Base-by-base conservation (phyloP, 2,329 filamentous ascomycete genomes). In the Pseudogymnoascus sp. region DNA sequence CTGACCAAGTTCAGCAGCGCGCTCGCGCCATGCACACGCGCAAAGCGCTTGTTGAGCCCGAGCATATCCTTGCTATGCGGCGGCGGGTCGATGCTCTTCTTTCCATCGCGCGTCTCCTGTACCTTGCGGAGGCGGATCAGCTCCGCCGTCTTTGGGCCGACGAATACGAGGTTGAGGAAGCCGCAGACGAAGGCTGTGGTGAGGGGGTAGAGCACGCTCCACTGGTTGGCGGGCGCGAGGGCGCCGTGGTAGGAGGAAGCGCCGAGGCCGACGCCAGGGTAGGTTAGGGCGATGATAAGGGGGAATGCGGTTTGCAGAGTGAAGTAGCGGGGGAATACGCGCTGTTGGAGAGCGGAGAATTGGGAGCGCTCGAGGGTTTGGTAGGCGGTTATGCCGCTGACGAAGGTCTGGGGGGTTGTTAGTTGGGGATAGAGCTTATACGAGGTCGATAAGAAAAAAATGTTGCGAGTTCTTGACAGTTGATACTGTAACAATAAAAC, bases 251-350 rank as follows among this genome's bases (percentile, higher is more conserved):
- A 55, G 29, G 48, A 55, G n/a, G 29, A 55, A 12, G 33, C 9
- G 5, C 35, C 21, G 17, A 10, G 21, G 17, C 5, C 12, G 58
- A 10, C 13, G 17, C 58, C 35, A 5, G 92, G 92, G 72, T 91
- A 93, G 4, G 93, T 97, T 62, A 95, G 72, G 17, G 89, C 87
- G 15, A 97, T 79, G 21, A 90, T 71, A 13, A 88, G 74, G 0
- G 94, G 91, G 0, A 93, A 78, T 5, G 82, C 80, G 3, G 91
- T 87, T 77, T 97, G 93, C 63, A 97, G 78, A 51, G 84, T 80
- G 74, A 97, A 97, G 80, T 96, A 99, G 69, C 91, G 81, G 35
- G 91, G 91, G 78, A 97, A 96, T 61, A 92, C 84, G 66, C 84
- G 84, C 67, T 85, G 82, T 76, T 97, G 93, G 33, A 97, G 83